Evolutionary conservation across 345 rosid species (phyloP).

Genomic region (Arabis hirsuta): DNA sequence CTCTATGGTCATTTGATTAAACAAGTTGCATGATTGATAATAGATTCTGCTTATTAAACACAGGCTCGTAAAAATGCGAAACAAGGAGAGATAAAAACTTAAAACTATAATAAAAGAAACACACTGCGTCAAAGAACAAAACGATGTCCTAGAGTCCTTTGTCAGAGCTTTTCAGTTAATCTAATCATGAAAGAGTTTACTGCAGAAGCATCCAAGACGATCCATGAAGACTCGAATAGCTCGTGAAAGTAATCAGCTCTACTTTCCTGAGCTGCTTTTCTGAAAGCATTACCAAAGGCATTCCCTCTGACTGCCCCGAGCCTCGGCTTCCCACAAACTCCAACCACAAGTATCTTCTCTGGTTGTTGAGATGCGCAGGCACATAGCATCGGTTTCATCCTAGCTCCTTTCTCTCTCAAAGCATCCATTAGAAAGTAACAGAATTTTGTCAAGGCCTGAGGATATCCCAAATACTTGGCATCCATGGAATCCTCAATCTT

Average conservation of each 20-base stretch:
- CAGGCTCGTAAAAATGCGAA: conserved; percentile 29
- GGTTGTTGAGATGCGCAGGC: conserved; percentile 78
- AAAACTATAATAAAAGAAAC: conserved; percentile 15
- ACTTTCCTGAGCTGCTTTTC: conserved; percentile 82
- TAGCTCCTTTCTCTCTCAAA: conserved; percentile 89
- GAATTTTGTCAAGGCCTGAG: conserved; percentile 92
- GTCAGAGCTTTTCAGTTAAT: conserved; percentile 82
- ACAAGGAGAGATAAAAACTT: conserved; percentile 9
- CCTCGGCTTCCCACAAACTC: conserved; percentile 91
- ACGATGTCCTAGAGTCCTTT: conserved; percentile 10
- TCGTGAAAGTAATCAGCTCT: conserved; percentile 91
- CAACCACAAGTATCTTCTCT: conserved; percentile 78
- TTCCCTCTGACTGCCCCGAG: conserved; percentile 93
- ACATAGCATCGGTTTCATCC: conserved; percentile 88
- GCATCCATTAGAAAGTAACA: conserved; percentile 99
- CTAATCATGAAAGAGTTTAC: conserved; percentile 89
- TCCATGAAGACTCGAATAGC: conserved; percentile 98
- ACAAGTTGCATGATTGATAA: conserved; percentile 34
- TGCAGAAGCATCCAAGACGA: conserved; percentile 69
- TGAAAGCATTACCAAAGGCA: conserved; percentile 86
- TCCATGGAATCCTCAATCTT: conserved; percentile 85
- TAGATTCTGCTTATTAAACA: conserved; percentile 36
- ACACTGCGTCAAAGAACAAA: conserved; percentile 13
- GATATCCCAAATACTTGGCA: conserved; percentile 79
- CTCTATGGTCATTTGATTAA: conserved; percentile 33